Base-by-base conservation (phyloP, 495 filamentous ascomycete species). In the Aspergillus baeticus region DNA sequence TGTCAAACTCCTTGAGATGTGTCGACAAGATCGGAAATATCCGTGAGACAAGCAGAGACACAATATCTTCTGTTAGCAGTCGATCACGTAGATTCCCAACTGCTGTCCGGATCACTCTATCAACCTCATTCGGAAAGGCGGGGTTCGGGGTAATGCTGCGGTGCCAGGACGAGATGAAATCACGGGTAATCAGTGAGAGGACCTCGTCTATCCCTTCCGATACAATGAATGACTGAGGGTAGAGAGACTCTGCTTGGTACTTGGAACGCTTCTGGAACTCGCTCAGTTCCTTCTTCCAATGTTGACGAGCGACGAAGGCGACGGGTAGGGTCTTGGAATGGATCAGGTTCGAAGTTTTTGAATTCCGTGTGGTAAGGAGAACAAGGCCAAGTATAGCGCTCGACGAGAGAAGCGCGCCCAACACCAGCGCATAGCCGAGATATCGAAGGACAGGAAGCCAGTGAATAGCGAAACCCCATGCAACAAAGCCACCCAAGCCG, bases 81-180 rank as follows among this genome's bases (percentile, higher is more conserved):
- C 88, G 79, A 61, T 90, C 86, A 43, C 82, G 79, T 38, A 98
- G 74, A 44, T 79, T 82, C 36, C 77, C 76, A 43, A 97, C 73
- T n/a, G 90, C 90, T 57, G 80, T 76, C 39, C 94, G 84, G 55
- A 96, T 81, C 2, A 84, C 77, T 50, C 81, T 83, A 67, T 98
- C 94, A 36, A 96, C 85, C 71, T 96, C 89, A 64, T 94, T 86
- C 34, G 82, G 69, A 63, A 99, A 98, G 3, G 77, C 80, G 1
- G 86, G 86, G 63, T 87, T 90, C 37, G 79, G 81, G 69, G 88
- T 96, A 68, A 99, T 96, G 60, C 84, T 82, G 10, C 78, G 77
- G 68, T 97, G 97, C 94, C 94, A 99, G 10, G 86, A 86, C 33
- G 79, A 81, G 35, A 99, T 81, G 67, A 96, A 96, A 67, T 97